Conservation (phyloP, 176 grass and related monocot species). For the Carex pumila region DNA sequence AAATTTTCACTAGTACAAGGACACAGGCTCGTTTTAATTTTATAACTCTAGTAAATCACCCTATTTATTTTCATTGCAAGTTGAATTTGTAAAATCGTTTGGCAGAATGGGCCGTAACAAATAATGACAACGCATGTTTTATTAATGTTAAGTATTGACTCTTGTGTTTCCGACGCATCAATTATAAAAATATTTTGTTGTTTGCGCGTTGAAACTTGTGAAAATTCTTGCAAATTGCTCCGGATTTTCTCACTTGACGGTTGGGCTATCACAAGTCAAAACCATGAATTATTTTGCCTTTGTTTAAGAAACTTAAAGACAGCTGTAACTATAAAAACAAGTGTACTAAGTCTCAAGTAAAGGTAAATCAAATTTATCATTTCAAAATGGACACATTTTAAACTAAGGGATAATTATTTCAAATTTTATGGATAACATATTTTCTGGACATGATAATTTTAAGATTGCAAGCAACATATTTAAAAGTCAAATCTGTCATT, state of each 20-base stretch:
- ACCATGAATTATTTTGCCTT: neutral
- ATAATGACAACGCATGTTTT: neutral
- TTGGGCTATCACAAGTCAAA: neutral
- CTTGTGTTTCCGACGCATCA: neutral
- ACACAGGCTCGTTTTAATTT: no score
- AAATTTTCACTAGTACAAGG: no score
- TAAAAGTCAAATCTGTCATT: no score
- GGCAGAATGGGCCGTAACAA: neutral
- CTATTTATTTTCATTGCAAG: neutral
- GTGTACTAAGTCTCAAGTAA: no score
- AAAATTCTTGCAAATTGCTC: neutral
- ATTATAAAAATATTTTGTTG: neutral
- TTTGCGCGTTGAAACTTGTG: neutral
- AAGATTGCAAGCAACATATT: no score
- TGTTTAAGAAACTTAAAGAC: neutral
- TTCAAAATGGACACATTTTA: no score
- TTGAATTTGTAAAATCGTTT: neutral
- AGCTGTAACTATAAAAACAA: no score
- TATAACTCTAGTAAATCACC: neutral
- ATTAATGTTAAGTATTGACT: neutral
- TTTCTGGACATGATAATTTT: no score
- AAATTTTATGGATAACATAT: no score
- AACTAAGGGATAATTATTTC: no score
- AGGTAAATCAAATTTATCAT: no score
- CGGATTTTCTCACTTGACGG: neutral